Percentiles rank a stretch among this genome's conserved stretches.
These are phyloP conservation scores for Abelmoschus esculentus DNA, from an alignment of 345 rosid species.

Conservation along the genomic window DNA sequence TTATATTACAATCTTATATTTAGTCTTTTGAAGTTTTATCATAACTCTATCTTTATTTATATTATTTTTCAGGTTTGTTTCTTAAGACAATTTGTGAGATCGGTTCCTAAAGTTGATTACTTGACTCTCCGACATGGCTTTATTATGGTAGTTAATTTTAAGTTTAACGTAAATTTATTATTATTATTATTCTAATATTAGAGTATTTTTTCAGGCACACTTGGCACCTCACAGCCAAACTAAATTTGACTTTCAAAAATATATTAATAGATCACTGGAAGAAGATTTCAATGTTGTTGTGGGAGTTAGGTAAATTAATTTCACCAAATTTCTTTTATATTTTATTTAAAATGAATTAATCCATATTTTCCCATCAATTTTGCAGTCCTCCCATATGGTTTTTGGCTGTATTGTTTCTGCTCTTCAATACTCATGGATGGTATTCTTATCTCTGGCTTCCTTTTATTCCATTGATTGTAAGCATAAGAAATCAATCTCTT, in stretches of 20 bases:
- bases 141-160: constrained; percentile 43
- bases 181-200: no score
- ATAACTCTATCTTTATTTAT: background rate
- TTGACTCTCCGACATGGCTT: constrained; percentile 86
- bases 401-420: background rate
- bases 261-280: background rate
- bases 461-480: background rate
- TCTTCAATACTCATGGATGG: background rate
- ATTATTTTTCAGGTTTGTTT: constrained; percentile 55
- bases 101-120: constrained; percentile 84
- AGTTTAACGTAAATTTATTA: no score
- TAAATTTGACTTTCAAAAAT: background rate
- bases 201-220: background rate
- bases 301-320: background rate
- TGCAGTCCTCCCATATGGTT: background rate
- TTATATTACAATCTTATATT: no score
- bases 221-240: background rate
- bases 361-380: no score
- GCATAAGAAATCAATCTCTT: no score
- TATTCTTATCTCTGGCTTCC: background rate
- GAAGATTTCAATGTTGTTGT: background rate
- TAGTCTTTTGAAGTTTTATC: no score
- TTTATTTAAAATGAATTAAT: no score
- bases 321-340: no score
- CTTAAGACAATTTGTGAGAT: constrained; percentile 79